These are phyloP conservation scores for Yamadazyma dendronema DNA, from an alignment of 1,139 yeast species.

Conservation along the genomic window DNA sequence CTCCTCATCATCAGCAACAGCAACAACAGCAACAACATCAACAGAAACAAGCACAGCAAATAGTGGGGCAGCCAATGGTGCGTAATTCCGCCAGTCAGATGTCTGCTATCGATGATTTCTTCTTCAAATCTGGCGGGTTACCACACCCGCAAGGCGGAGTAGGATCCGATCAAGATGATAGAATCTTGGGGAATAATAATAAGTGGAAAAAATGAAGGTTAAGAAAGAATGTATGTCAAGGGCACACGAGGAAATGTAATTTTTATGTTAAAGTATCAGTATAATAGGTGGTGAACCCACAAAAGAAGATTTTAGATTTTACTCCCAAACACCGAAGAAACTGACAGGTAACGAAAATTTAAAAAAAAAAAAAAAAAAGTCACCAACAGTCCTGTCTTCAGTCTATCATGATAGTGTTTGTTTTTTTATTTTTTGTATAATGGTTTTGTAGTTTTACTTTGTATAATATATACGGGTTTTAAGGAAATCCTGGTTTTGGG, in stretches of 20 bases:
- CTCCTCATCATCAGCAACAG: neutral
- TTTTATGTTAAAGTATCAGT: neutral
- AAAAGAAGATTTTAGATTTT: too few species aligned
- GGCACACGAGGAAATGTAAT: neutral
- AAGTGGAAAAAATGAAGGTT: constrained; percentile 9
- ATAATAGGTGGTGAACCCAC: neutral
- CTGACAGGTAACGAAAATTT: neutral
- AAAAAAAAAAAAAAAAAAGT: neutral
- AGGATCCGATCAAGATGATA: constrained; percentile 5
- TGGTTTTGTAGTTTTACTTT: constrained; percentile 5
- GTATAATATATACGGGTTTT: constrained; percentile 3
- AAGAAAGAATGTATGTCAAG: too few species aligned
- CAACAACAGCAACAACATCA: constrained; percentile 8
- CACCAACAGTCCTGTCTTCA: neutral
- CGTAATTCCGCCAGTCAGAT: constrained; percentile 15
- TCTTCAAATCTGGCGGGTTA: constrained; percentile 17
- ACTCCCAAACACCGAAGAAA: too few species aligned
- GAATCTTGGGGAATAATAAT: constrained; percentile 6
- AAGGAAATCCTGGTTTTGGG: neutral
- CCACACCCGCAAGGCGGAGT: constrained; percentile 7
- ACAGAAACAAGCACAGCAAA: constrained; percentile 5
- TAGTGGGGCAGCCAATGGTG: constrained; percentile 5
- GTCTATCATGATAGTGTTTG: neutral
- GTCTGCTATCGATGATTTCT: constrained; percentile 36
- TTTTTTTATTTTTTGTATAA: constrained; percentile 2